Evolutionary conservation across 352 stramenopile species (phyloP), one percentile per base, ranked within the genome.

Genomic region (Sclerospora graminicola): DNA sequence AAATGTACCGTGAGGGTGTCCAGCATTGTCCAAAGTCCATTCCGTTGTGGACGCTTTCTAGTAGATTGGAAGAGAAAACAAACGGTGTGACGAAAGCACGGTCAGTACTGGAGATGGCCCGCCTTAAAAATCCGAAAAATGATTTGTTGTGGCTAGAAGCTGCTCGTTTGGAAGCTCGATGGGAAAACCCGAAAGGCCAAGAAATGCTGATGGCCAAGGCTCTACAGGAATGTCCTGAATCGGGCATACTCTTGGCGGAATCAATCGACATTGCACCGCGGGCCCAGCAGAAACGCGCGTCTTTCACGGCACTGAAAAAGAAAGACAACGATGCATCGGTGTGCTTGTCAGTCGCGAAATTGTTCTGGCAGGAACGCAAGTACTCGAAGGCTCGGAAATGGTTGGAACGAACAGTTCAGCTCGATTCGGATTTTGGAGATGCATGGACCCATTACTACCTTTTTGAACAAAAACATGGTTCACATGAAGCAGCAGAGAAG

Each of bases 371-470:
- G 24, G 87, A 98, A 50, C 73, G 93, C 30, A 98, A 97, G 53
- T 82, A 87, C 38, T 85, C 95, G 6, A 98, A 98, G 51, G 94
- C 90, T 38, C 82, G 95, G 36, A 99, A 98, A 61, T 99, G 95
- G 95, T 93, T 99, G 48, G 88, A 98, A 50, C 78, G 95, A 29
- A 97, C 96, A 0, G 82, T 98, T 20, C 74, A 97, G 37, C 63
- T 99, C 15, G 85, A 99, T 56, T 63, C 81, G 5, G 93, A 98
- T 61, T 82, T 97, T 32, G 97, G 96, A n/a, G 97, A 99, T 66
- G 89, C 87, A 10, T 99, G 96, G 96, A 94, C 89, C 4, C 82
- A 94, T 35, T 98, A 97, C 62, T 99, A 98, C 63, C 73, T 92
- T 9, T 99, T 99, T 63, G 95, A 99, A 62, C 56, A 93, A 15